phyloP scores from a whole-genome alignment of 2,329 filamentous ascomycete species.

The Penicillium sp. region DNA sequence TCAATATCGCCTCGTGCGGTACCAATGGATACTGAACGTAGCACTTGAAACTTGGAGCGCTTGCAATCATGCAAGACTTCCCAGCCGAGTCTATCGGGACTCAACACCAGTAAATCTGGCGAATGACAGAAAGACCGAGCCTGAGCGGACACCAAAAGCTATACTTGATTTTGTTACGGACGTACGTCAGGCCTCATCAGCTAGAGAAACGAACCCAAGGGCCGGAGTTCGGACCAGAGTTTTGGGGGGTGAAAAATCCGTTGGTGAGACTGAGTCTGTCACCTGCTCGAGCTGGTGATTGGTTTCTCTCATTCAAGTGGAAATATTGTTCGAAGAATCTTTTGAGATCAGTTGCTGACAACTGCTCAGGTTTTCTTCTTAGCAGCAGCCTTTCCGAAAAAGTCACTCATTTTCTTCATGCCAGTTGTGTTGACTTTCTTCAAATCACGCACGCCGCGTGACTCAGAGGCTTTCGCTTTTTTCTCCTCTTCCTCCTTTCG shows the following conservation, averaged over 20 bases:
- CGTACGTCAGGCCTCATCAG: background rate
- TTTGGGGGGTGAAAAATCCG: background rate
- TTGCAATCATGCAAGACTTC: no score
- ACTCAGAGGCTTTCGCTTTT: conserved; percentile 75
- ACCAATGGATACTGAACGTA: background rate
- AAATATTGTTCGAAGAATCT: background rate
- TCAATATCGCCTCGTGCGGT: background rate
- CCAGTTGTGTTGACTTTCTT: conserved; percentile 88
- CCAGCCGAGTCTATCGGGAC: background rate
- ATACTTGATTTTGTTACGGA: no score
- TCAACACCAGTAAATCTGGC: background rate
- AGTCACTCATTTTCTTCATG: conserved; percentile 96
- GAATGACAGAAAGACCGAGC: background rate
- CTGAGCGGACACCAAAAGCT: background rate
- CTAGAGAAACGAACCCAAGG: no score
- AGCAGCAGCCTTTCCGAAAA: conserved; percentile 72
- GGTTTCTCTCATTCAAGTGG: background rate
- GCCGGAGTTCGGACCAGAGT: background rate
- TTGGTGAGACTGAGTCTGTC: background rate
- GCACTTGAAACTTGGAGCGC: background rate
- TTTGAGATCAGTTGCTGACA: background rate
- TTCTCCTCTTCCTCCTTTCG: conserved; percentile 88
- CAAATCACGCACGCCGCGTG: conserved; percentile 74
- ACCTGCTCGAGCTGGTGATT: background rate
- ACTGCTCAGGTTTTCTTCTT: conserved; percentile 40